A percentile compares a stretch with the other conserved stretches of the same genome.
phyloP scores from a whole-genome alignment of 2,329 filamentous ascomycete genomes.

The Keithomyces neogunnii region DNA sequence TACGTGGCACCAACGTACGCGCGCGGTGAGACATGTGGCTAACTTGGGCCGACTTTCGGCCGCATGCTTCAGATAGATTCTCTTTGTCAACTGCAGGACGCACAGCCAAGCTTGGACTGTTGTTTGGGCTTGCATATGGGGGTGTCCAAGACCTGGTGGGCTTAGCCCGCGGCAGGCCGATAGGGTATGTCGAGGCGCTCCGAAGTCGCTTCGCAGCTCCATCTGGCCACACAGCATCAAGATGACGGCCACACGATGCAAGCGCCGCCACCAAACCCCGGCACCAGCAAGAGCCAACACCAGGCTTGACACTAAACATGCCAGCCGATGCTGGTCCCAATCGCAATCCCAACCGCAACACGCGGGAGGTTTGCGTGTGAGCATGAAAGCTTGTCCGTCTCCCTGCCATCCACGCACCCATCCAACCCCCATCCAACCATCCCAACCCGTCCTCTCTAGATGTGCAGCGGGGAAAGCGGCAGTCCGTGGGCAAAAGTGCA shows the following conservation, averaged over 20 bases:
- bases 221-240: slow-evolving; percentile 10
- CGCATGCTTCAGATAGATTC: slow-evolving; percentile 56
- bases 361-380: not conserved
- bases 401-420: not conserved
- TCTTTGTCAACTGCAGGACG: slow-evolving; percentile 67
- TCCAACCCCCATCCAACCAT: not conserved
- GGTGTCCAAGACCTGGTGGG: slow-evolving; percentile 69
- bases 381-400: not conserved
- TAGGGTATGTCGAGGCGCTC: slow-evolving; percentile 66
- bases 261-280: slow-evolving; percentile 1
- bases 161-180: slow-evolving; percentile 58
- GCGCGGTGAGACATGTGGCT: slow-evolving; percentile 9
- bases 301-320: not conserved
- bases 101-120: slow-evolving; percentile 71
- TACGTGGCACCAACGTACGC: slow-evolving; percentile 6
- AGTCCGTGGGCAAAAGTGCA: too few relatives aligned
- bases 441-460: not conserved
- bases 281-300: not conserved
- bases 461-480: not conserved
- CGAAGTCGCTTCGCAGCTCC: slow-evolving; percentile 31
- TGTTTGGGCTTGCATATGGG: slow-evolving; percentile 73
- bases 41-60: slow-evolving; percentile 20
- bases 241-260: slow-evolving; percentile 3
- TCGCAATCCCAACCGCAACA: not conserved
- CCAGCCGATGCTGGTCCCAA: not conserved